Evolutionary conservation across 2,329 filamentous ascomycete genomes (phyloP).

Genomic region (Ophiostoma sp.): DNA sequence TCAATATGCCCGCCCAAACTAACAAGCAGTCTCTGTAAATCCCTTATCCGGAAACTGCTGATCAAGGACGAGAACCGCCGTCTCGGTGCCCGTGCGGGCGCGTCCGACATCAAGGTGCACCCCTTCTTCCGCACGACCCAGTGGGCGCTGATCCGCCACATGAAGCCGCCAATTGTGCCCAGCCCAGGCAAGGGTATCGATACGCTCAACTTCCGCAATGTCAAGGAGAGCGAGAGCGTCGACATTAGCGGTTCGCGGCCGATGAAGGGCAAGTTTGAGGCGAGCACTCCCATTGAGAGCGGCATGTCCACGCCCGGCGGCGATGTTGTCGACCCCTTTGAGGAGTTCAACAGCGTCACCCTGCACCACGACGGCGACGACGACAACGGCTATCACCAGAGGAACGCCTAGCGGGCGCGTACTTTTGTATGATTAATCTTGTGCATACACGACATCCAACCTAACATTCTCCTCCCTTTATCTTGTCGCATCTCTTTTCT

Average conservation of each 20-base stretch:
- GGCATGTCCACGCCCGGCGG: conserved; percentile 78
- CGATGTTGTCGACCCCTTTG: conserved; percentile 80
- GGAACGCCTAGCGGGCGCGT: background rate
- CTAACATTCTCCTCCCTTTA: background rate
- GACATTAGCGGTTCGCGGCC: conserved; percentile 64
- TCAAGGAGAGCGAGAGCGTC: conserved; percentile 94
- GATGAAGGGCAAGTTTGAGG: conserved; percentile 46
- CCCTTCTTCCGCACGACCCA: conserved; percentile 94
- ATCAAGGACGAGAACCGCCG: conserved; percentile 97
- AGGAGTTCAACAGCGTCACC: conserved; percentile 98
- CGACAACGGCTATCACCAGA: conserved; percentile 35
- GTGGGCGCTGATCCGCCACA: conserved; percentile 94
- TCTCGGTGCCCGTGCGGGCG: conserved; percentile 86
- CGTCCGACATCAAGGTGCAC: conserved; percentile 93
- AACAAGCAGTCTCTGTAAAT: conserved; percentile 79
- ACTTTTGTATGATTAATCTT: background rate
- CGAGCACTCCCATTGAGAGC: conserved; percentile 69
- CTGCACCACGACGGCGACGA: conserved; percentile 94
- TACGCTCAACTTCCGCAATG: conserved; percentile 94
- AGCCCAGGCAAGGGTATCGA: conserved; percentile 86
- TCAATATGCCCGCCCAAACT: conserved; percentile 22
- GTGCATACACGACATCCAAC: background rate
- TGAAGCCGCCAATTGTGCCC: conserved; percentile 95
- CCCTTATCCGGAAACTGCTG: conserved; percentile 87
- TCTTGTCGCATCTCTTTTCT: background rate